Percentiles rank a stretch among this genome's conserved stretches.
Conservation (phyloP, 371 early-diverging fungal species). For the Encephalitozoon romaleae region DNA sequence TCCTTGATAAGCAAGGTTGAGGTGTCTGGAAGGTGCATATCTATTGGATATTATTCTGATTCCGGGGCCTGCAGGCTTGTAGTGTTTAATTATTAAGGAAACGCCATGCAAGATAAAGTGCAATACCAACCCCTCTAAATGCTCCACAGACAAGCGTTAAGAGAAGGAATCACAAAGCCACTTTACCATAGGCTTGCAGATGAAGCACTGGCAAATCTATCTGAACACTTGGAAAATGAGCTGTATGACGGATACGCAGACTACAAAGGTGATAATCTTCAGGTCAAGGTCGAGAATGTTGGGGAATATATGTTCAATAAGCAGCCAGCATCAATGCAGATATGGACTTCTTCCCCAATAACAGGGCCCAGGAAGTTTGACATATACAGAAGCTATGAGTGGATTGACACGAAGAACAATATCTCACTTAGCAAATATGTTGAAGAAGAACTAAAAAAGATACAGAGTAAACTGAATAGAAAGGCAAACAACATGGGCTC, state of each 20-base stretch:
- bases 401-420: constrained; percentile 45
- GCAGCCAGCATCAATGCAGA: constrained; percentile 90
- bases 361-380: constrained; percentile 84
- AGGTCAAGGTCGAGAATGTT: constrained; percentile 68
- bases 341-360: constrained; percentile 89
- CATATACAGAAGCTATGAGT: constrained; percentile 61
- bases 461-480: neutral
- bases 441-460: constrained; percentile 5
- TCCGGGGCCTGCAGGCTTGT: neutral
- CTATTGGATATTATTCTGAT: constrained; percentile 14
- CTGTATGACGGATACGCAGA: neutral
- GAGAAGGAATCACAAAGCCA: neutral
- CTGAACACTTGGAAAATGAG: neutral
- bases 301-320: constrained; percentile 92
- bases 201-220: neutral
- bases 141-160: neutral
- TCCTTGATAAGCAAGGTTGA: constrained; percentile 19
- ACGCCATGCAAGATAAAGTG: neutral
- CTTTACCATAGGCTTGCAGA: neutral
- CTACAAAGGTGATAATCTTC: constrained; percentile 69
- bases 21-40: constrained; percentile 12
- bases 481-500: neutral
- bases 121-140: neutral
- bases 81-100: constrained; percentile 25
- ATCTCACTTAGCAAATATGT: constrained; percentile 7